Evolutionary conservation across 257 asterid genomes (phyloP).

Genomic region (Penstemon eatonii): DNA sequence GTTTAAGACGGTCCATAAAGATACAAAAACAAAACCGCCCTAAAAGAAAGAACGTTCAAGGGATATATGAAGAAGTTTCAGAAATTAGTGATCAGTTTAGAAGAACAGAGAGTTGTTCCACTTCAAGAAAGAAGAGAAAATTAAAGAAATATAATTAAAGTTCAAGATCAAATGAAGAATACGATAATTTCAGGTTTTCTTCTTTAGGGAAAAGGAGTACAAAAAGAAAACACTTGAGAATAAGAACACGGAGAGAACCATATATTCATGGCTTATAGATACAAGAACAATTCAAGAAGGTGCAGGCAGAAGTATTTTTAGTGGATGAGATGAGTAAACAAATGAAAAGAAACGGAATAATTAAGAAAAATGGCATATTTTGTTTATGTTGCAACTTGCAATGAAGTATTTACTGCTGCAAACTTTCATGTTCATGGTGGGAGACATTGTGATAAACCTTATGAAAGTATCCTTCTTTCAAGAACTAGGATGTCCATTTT

Average conservation of each 20-base stretch:
- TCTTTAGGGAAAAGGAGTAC: too few relatives aligned
- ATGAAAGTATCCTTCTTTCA: slow-evolving; percentile 26
- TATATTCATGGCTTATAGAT: slow-evolving; percentile 55
- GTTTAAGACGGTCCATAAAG: too few relatives aligned
- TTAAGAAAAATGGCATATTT: slow-evolving; percentile 43
- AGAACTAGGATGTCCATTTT: slow-evolving; percentile 25
- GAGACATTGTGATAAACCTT: slow-evolving; percentile 27
- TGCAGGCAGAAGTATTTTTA: slow-evolving; percentile 23
- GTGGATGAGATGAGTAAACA: background rate
- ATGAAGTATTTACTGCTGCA: slow-evolving; percentile 27
- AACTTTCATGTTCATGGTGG: slow-evolving; percentile 44
- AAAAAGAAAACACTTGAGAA: too few relatives aligned
- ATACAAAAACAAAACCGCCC: too few relatives aligned
- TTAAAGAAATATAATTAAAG: too few relatives aligned
- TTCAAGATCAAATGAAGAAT: too few relatives aligned
- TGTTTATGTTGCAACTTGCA: slow-evolving; percentile 55
- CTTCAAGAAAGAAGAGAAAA: too few relatives aligned
- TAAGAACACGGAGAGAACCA: slow-evolving; percentile 14
- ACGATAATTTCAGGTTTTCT: too few relatives aligned
- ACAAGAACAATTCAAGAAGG: slow-evolving; percentile 34
- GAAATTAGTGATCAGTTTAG: too few relatives aligned
- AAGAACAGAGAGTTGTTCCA: too few relatives aligned
- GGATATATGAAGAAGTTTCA: too few relatives aligned
- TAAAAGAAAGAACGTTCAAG: too few relatives aligned
- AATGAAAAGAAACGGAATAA: slow-evolving; percentile 3